Conservation (phyloP, 2,329 filamentous ascomycete genomes). For the Cladosporium velox region DNA sequence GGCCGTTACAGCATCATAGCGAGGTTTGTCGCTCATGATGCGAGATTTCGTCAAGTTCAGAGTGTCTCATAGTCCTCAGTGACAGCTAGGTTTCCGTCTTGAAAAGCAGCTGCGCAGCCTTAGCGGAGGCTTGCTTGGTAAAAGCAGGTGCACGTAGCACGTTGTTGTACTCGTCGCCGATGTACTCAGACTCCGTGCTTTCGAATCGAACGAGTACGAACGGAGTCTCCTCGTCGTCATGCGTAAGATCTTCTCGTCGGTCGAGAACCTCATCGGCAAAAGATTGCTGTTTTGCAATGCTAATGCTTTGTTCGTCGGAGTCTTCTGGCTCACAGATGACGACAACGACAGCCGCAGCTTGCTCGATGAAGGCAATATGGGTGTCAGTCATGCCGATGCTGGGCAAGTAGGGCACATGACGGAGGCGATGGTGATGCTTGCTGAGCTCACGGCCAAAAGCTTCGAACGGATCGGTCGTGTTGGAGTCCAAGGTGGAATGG, state of each 20-base stretch:
- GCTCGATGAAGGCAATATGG: conserved; percentile 63
- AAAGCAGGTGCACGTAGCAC: conserved; percentile 4
- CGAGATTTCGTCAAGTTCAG: background rate
- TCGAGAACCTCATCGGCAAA: conserved; percentile 1
- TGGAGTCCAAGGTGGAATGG: conserved; percentile 39
- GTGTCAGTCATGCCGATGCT: conserved; percentile 63
- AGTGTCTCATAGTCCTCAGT: background rate
- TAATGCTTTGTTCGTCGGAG: background rate
- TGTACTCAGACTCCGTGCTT: background rate
- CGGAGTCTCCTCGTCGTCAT: background rate
- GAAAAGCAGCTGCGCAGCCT: conserved; percentile 12
- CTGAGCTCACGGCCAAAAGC: conserved; percentile 66
- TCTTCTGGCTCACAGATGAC: conserved; percentile 46
- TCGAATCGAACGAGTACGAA: conserved; percentile 14
- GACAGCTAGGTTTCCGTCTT: background rate
- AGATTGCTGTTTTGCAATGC: background rate
- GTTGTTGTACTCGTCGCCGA: background rate
- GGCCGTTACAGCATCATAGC: background rate
- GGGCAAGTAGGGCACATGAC: conserved; percentile 71
- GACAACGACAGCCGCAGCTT: conserved; percentile 62
- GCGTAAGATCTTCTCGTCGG: background rate
- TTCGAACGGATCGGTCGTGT: conserved; percentile 68
- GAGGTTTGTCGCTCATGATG: background rate
- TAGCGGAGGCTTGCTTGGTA: background rate
- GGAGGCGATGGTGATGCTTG: conserved; percentile 60